These are phyloP conservation scores for Panus rudis DNA, from an alignment of 768 basidiomycete genomes.

Conservation along the genomic window DNA sequence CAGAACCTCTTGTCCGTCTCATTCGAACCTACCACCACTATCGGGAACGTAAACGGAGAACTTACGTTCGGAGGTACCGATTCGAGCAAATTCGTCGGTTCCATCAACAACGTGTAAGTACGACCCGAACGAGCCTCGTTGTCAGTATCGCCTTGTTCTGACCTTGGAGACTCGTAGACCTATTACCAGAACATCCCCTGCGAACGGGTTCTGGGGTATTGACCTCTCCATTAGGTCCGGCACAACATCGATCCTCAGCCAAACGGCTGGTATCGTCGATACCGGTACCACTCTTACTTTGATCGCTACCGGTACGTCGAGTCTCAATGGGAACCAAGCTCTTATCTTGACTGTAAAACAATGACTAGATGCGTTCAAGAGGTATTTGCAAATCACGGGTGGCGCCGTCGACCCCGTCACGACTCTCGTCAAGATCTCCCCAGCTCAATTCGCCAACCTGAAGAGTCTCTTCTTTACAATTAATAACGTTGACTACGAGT, in stretches of 20 bases:
- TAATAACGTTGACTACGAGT: conserved; percentile 40
- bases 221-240: conserved; percentile 26
- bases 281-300: conserved; percentile 30
- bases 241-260: conserved; percentile 17
- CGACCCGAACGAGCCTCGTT: neutral
- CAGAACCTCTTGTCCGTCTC: conserved; percentile 39
- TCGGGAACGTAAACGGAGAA: neutral
- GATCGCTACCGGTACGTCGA: conserved; percentile 21
- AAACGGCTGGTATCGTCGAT: conserved; percentile 28
- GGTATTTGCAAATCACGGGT: conserved; percentile 16
- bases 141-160: neutral
- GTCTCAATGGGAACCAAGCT: neutral
- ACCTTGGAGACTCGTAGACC: conserved; percentile 12
- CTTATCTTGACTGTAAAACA: neutral
- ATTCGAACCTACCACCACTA: conserved; percentile 36
- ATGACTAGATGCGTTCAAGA: conserved; percentile 18
- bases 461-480: conserved; percentile 18
- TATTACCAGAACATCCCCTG: conserved; percentile 24
- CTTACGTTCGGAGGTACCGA: conserved; percentile 2
- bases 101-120: conserved; percentile 19
- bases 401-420: conserved; percentile 9
- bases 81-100: conserved; percentile 11
- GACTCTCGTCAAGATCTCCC: conserved; percentile 15
- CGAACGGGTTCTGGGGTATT: conserved; percentile 29
- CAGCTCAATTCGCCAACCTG: conserved; percentile 14